Conservation (phyloP, 1,284 basidiomycete genomes). For the Ceratobasidium papillatum region DNA sequence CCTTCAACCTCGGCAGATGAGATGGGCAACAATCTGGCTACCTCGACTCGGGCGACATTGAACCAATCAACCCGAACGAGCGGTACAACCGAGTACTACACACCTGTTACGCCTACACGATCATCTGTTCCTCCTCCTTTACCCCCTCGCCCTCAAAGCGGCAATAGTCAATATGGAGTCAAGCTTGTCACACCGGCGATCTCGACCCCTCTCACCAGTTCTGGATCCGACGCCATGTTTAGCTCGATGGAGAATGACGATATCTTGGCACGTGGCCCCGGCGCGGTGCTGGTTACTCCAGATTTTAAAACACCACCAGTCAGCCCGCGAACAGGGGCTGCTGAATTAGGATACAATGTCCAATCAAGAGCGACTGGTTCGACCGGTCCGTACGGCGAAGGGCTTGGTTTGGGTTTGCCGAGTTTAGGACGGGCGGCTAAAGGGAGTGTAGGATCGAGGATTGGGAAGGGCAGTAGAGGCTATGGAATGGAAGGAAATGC, state of each 20-base stretch:
- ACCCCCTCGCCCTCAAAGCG: conserved; percentile 15
- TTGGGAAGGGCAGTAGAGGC: background rate
- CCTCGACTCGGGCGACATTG: background rate
- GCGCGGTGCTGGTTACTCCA: background rate
- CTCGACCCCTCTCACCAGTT: background rate
- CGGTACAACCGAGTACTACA: conserved; percentile 20
- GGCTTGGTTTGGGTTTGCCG: conserved; percentile 28
- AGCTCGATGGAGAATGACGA: too few species aligned
- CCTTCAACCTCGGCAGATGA: background rate
- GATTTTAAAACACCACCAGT: conserved; percentile 17
- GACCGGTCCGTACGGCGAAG: conserved; percentile 17
- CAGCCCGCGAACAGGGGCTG: conserved; percentile 15
- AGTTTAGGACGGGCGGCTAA: conserved; percentile 19
- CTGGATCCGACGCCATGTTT: background rate
- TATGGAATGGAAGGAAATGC: background rate
- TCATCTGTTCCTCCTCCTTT: conserved; percentile 9
- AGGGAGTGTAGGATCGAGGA: conserved; percentile 8
- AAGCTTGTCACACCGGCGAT: background rate
- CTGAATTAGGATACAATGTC: conserved; percentile 23
- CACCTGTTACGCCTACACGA: conserved; percentile 20
- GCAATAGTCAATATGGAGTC: background rate
- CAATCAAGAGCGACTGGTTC: background rate
- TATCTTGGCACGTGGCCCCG: background rate
- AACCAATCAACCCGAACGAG: background rate
- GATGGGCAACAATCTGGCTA: background rate